A percentile compares a stretch with the other conserved stretches of the same genome.
Conservation (phyloP, 1,139 yeast genomes). For the Scheffersomyces parashehatae region DNA sequence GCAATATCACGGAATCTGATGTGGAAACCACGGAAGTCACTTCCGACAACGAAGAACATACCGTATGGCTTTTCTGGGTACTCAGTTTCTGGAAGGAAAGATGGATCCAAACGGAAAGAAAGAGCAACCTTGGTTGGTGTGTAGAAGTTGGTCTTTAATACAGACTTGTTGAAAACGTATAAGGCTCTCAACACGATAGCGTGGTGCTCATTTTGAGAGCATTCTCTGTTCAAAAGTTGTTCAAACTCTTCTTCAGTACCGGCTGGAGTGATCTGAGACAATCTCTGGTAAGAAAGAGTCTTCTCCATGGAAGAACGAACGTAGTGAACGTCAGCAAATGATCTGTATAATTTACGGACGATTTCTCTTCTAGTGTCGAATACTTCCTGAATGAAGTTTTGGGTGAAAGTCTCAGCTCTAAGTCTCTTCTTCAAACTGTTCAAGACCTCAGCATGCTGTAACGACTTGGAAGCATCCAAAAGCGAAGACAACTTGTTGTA, state of each 20-base stretch:
- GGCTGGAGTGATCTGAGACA: slow-evolving; percentile 74
- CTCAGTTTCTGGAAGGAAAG: slow-evolving; percentile 79
- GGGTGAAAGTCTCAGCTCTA: slow-evolving; percentile 91
- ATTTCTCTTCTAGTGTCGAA: slow-evolving; percentile 71
- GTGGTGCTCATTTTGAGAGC: slow-evolving; percentile 81
- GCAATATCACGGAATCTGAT: slow-evolving; percentile 96
- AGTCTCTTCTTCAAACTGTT: slow-evolving; percentile 83
- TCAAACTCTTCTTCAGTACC: slow-evolving; percentile 76
- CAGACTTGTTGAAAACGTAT: slow-evolving; percentile 79
- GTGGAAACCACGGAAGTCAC: slow-evolving; percentile 97
- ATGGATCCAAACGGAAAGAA: slow-evolving; percentile 86
- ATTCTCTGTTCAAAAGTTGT: slow-evolving; percentile 62
- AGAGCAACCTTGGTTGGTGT: slow-evolving; percentile 93
- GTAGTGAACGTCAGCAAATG: slow-evolving; percentile 90
- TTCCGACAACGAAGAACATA: slow-evolving; percentile 93
- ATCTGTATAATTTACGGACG: slow-evolving; percentile 82
- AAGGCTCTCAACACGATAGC: slow-evolving; percentile 80
- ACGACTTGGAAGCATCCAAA: slow-evolving; percentile 60
- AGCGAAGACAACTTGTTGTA: slow-evolving; percentile 68
- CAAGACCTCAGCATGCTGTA: slow-evolving; percentile 73
- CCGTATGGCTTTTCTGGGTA: slow-evolving; percentile 94
- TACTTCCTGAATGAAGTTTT: slow-evolving; percentile 76
- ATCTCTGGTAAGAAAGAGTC: slow-evolving; percentile 87
- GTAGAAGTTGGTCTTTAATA: slow-evolving; percentile 92
- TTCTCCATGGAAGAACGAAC: slow-evolving; percentile 72